Conservation (phyloP, 192 early-diverging fungal species). For the Endogone sp. region DNA sequence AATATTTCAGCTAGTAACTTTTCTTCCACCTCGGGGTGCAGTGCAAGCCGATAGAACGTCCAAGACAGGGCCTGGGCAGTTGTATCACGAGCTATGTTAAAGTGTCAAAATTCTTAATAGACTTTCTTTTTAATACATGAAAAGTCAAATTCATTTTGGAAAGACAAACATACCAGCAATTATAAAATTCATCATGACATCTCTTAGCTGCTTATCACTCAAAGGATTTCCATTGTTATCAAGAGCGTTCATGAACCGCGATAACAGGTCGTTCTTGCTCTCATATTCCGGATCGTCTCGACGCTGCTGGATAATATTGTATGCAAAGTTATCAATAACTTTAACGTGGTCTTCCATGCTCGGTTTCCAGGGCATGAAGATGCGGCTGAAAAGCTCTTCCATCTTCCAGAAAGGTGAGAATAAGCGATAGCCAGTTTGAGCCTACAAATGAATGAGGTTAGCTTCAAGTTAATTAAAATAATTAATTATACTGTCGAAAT, state of each 20-base stretch:
- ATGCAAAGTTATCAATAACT: constrained; percentile 18
- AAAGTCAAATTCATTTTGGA: not conserved
- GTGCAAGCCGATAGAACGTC: constrained; percentile 37
- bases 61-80: constrained; percentile 47
- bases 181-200: constrained; percentile 29
- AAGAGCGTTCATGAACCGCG: constrained; percentile 23
- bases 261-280: constrained; percentile 16
- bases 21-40: constrained; percentile 32
- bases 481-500: too few relatives aligned
- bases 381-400: not conserved
- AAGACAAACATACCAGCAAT: constrained; percentile 20
- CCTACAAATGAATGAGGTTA: not conserved
- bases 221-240: constrained; percentile 18
- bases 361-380: constrained; percentile 9
- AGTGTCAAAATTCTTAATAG: not conserved
- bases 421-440: not conserved
- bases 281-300: constrained; percentile 15
- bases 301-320: constrained; percentile 18
- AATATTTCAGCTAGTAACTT: constrained; percentile 37
- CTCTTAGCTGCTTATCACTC: constrained; percentile 24
- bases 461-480: not conserved
- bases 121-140: not conserved
- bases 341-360: constrained; percentile 15
- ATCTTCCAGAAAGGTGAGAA: constrained; percentile 11
- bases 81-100: constrained; percentile 25